Conservation (phyloP, 1,284 basidiomycete genomes). For the Microbotryomycetes sp. region DNA sequence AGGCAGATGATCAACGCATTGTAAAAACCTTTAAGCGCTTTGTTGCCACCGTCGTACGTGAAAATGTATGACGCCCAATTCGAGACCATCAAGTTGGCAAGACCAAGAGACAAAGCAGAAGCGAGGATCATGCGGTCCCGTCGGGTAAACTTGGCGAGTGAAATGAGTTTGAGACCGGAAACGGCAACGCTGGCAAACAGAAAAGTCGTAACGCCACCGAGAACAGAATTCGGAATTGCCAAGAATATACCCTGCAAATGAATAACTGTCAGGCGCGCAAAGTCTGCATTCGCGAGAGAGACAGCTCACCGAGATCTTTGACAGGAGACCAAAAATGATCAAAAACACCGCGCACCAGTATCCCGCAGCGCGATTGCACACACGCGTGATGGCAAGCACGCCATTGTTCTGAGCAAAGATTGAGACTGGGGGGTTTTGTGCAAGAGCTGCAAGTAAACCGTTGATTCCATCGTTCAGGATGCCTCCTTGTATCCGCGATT, state of each 20-base stretch:
- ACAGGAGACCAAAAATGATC: conserved; percentile 43
- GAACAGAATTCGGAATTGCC: conserved; percentile 62
- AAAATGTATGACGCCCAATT: conserved; percentile 41
- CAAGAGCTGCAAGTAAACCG: conserved; percentile 57
- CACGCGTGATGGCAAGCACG: conserved; percentile 68
- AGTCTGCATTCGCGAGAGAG: conserved; percentile 57
- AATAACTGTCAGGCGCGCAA: not conserved
- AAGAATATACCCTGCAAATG: conserved; percentile 21
- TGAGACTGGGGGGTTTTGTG: conserved; percentile 67
- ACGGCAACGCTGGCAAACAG: conserved; percentile 43
- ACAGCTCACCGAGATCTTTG: conserved; percentile 58
- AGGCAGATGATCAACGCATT: not conserved
- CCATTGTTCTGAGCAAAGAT: conserved; percentile 74
- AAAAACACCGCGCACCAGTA: conserved; percentile 21
- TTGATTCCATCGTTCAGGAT: conserved; percentile 64
- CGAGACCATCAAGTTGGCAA: conserved; percentile 53
- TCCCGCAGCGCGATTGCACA: conserved; percentile 64
- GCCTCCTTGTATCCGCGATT: conserved; percentile 74
- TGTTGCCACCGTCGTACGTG: conserved; percentile 43
- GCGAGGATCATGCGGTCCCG: conserved; percentile 62
- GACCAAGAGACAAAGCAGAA: conserved; percentile 57
- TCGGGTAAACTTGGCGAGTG: conserved; percentile 57
- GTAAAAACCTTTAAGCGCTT: conserved; percentile 58
- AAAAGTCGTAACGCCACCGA: conserved; percentile 58
- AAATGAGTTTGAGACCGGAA: conserved; percentile 66